Conservation (phyloP, 2,329 filamentous ascomycete genomes). For the Pseudogymnoascus sp. region DNA sequence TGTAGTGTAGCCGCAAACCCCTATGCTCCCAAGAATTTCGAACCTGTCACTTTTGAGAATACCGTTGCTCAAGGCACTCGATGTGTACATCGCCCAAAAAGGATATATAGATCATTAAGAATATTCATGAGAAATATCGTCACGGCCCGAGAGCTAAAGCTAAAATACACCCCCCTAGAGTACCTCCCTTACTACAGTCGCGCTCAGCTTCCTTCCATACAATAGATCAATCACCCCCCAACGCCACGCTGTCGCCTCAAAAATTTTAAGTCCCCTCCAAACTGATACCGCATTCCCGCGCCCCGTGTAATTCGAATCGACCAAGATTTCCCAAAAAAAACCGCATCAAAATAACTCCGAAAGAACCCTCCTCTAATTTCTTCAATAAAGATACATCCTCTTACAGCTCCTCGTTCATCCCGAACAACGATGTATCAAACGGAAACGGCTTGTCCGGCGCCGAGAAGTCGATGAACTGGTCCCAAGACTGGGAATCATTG, state of each 20-base stretch:
- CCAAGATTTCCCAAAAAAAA: constrained; percentile 14
- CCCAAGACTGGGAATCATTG: constrained; percentile 34
- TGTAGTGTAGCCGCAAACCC: background rate
- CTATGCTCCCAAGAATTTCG: background rate
- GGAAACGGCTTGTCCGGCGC: constrained; percentile 48
- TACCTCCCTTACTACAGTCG: background rate
- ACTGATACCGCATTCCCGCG: background rate
- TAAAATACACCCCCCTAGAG: background rate
- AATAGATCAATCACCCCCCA: constrained; percentile 2
- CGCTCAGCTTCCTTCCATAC: background rate
- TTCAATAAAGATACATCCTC: constrained; percentile 18
- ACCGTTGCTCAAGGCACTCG: background rate
- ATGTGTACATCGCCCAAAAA: background rate
- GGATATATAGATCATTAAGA: constrained; percentile 2
- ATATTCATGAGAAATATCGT: constrained; percentile 6
- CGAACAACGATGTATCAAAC: constrained; percentile 42
- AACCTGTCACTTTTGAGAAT: background rate
- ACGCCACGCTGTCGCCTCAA: background rate
- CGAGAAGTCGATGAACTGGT: constrained; percentile 37
- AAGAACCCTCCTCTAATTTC: constrained; percentile 9
- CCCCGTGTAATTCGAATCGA: constrained; percentile 12
- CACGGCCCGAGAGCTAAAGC: background rate
- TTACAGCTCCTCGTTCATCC: constrained; percentile 28
- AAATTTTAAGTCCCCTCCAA: background rate
- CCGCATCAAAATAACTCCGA: constrained; percentile 14